Evolutionary conservation across 257 asterid species (phyloP), one percentile per base, ranked within the genome.

Genomic region (Voacanga thouarsii): DNA sequence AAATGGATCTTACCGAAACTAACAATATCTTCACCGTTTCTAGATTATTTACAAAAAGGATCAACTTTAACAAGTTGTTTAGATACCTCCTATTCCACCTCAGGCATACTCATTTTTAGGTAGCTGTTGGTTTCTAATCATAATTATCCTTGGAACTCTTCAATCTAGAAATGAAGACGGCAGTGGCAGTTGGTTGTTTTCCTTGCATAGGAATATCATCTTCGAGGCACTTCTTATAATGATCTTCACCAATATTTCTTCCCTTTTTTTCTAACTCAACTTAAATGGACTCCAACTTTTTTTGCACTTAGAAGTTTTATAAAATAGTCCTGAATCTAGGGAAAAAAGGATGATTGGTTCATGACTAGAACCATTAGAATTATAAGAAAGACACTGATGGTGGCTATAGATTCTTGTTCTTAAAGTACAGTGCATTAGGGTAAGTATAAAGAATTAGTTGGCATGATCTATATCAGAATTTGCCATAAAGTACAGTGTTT

Each of bases 241-340:
- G 96, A 84, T 85, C 97, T 88, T 74, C 94, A 88, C 99, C 97
- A 92, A 59, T 88, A 90, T 72, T 90, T 93, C 87, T 83, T 89
- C 12, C 94, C 96, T n/a, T 74, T 92, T 95, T 78, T 87, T 92
- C 86, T 90, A 97, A 77, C 91, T 86, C 83, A 96, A 89, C 83
- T 94, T 96, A 88, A 96, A 96, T 24, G 98, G 99, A 76, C 98
- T 96, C 99, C 99, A 96, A 80, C 91, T 96, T 84, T 94, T 93
- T 82, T 98, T 84, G 55, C 99, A 93, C 77, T 94, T 96, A 15
- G 98, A 87, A 43, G 96, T 82, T 81, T 92, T 98, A 59, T 96
- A 89, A 74, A 96, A 96, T 7, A 94, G 89, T 49, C 99, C 99
- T 51, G 97, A 90, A 6, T 98, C 99, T 53, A 96, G 83, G 77